Conservation (phyloP, 495 filamentous ascomycete genomes). For the Lepidopterella palustris region DNA sequence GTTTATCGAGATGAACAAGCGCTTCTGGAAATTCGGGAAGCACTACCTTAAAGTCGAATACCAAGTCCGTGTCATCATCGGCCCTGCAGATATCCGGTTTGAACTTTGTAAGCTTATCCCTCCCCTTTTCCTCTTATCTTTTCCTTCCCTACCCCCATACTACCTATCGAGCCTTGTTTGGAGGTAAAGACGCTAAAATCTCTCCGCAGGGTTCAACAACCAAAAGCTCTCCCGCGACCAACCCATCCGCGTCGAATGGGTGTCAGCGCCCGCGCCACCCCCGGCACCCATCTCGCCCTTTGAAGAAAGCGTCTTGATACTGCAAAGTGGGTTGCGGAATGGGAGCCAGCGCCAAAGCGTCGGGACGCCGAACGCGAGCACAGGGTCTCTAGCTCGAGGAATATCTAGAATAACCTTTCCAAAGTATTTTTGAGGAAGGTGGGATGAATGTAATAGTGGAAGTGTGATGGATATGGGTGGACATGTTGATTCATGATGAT, state of each 20-base stretch:
- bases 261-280: background rate
- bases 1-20: conserved; percentile 39
- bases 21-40: conserved; percentile 36
- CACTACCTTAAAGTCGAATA: conserved; percentile 39
- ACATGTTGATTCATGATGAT: too few species aligned
- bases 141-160: background rate
- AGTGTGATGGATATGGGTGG: too few species aligned
- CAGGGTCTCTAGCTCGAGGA: too few species aligned
- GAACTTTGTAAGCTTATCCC: conserved; percentile 33
- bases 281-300: background rate
- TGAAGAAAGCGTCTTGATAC: background rate
- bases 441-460: too few species aligned
- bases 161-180: background rate
- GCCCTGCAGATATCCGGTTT: conserved; percentile 36
- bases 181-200: background rate
- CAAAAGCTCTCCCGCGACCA: conserved; percentile 36
- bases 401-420: too few species aligned
- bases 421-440: too few species aligned
- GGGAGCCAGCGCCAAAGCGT: background rate
- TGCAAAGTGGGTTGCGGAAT: background rate
- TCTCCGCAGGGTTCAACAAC: conserved; percentile 30
- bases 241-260: conserved; percentile 40
- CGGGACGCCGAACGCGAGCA: too few species aligned
- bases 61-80: conserved; percentile 34
- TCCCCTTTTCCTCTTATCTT: background rate